A percentile compares a stretch with the other conserved stretches of the same genome.
phyloP scores from a whole-genome alignment of 495 filamentous ascomycete species.

The Glutinoglossum americanum region DNA sequence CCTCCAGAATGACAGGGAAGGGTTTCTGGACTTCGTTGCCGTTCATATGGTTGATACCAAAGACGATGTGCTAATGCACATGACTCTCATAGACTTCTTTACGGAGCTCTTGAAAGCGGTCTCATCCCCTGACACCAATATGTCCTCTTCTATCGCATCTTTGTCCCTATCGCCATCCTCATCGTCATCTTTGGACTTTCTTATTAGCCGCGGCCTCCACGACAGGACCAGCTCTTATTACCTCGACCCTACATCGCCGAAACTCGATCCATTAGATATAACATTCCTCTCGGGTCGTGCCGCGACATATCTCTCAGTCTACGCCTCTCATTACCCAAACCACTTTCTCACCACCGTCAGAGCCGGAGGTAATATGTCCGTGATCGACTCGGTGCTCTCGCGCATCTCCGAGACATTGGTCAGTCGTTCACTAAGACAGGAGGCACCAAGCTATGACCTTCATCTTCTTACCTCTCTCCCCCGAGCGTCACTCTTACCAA shows the following conservation, averaged over 20 bases:
- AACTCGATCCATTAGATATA: slow-evolving; percentile 28
- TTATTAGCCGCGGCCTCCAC: slow-evolving; percentile 30
- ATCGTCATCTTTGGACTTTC: slow-evolving; percentile 32
- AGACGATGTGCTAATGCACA: slow-evolving; percentile 58
- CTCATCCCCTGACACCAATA: background rate
- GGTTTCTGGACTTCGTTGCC: slow-evolving; percentile 55
- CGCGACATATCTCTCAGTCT: slow-evolving; percentile 35
- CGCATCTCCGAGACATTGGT: slow-evolving; percentile 23
- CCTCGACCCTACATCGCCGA: slow-evolving; percentile 22
- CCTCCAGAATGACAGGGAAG: slow-evolving; percentile 19
- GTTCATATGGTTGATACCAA: slow-evolving; percentile 47
- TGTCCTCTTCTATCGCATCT: slow-evolving; percentile 1
- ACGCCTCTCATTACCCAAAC: slow-evolving; percentile 30
- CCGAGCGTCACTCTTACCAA: slow-evolving; percentile 29
- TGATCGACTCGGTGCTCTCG: slow-evolving; percentile 21
- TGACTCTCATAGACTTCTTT: slow-evolving; percentile 58
- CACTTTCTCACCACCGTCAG: slow-evolving; percentile 26
- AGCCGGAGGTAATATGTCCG: background rate
- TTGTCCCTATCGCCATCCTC: slow-evolving; percentile 10
- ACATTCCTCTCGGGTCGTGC: slow-evolving; percentile 30
- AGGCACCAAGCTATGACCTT: slow-evolving; percentile 30
- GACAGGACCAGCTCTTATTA: slow-evolving; percentile 27
- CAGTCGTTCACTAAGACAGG: slow-evolving; percentile 19
- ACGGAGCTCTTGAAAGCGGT: slow-evolving; percentile 33
- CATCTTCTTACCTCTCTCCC: slow-evolving; percentile 35